A percentile compares a stretch with the other conserved stretches of the same genome.
phyloP scores from a whole-genome alignment of 257 asterid genomes.

The Coffea canephora region DNA sequence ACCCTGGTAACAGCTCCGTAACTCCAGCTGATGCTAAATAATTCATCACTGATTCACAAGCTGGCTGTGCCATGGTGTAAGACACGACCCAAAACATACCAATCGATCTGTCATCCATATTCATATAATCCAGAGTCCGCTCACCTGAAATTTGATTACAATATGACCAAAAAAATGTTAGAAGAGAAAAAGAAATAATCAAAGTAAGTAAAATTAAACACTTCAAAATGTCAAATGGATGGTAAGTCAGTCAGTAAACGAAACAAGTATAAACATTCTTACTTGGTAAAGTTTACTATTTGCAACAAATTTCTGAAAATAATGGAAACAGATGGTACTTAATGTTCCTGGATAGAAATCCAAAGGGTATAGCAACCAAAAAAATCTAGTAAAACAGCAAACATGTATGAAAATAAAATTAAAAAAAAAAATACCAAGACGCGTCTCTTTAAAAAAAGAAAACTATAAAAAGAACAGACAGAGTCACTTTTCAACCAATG shows the following conservation, averaged over 20 bases:
- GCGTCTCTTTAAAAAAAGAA: neutral
- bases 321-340: neutral
- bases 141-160: constrained; percentile 58
- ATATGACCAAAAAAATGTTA: neutral
- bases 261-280: neutral
- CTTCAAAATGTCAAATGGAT: neutral
- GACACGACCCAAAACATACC: constrained; percentile 99
- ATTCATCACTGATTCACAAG: constrained; percentile 87
- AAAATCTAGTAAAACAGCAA: neutral
- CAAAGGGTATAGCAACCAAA: neutral
- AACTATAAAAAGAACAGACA: neutral
- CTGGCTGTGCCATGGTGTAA: constrained; percentile 97
- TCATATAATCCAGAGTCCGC: constrained; percentile 85
- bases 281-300: neutral
- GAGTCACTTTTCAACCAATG: neutral
- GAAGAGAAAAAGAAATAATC: neutral
- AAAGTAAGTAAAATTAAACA: neutral
- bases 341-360: neutral
- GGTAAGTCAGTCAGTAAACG: neutral
- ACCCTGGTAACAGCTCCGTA: constrained; percentile 72
- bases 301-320: neutral
- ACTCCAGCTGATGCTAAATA: constrained; percentile 91
- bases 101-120: constrained; percentile 93
- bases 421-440: too few relatives aligned
- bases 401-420: too few relatives aligned